A percentile compares a stretch with the other conserved stretches of the same genome.
These are phyloP conservation scores for Pyrenophora teres DNA, from an alignment of 2,329 filamentous ascomycete genomes.

Conservation along the genomic window DNA sequence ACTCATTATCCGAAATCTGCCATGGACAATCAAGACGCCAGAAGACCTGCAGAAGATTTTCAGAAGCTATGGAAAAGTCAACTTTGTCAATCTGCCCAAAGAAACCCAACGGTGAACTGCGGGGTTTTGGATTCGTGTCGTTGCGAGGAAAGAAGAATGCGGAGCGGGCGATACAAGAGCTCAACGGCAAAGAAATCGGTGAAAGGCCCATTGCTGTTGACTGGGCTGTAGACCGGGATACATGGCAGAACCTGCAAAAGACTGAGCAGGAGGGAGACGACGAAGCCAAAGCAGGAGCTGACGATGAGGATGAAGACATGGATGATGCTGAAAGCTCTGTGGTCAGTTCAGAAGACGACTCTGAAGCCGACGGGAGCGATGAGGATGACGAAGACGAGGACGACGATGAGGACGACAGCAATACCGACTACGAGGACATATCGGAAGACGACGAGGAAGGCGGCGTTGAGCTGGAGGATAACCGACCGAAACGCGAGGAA, in stretches of 20 bases:
- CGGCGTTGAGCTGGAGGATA: constrained; percentile 25
- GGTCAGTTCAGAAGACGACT: constrained; percentile 46
- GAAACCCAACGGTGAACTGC: constrained; percentile 67
- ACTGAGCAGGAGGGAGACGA: constrained; percentile 46
- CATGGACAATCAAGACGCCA: constrained; percentile 90
- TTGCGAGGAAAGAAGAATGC: constrained; percentile 88
- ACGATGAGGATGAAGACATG: constrained; percentile 48
- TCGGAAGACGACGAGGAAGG: constrained; percentile 50
- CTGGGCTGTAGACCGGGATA: constrained; percentile 91
- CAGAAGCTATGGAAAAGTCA: constrained; percentile 87
- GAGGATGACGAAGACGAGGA: constrained; percentile 47
- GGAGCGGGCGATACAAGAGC: constrained; percentile 78
- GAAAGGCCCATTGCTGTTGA: constrained; percentile 89
- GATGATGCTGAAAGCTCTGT: constrained; percentile 46
- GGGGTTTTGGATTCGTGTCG: constrained; percentile 92
- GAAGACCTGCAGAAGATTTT: constrained; percentile 82
- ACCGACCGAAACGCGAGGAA: constrained; percentile 61
- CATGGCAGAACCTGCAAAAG: constrained; percentile 71
- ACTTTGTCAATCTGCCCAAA: constrained; percentile 84
- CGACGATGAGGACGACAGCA: constrained; percentile 49
- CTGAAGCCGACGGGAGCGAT: constrained; percentile 45
- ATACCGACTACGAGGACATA: constrained; percentile 46
- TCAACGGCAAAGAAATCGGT: constrained; percentile 91
- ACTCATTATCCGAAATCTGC: constrained; percentile 89
- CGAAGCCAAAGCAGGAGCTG: constrained; percentile 46